Evolutionary conservation across 129 eudicot genomes (phyloP).

Genomic region (Logfia minima): DNA sequence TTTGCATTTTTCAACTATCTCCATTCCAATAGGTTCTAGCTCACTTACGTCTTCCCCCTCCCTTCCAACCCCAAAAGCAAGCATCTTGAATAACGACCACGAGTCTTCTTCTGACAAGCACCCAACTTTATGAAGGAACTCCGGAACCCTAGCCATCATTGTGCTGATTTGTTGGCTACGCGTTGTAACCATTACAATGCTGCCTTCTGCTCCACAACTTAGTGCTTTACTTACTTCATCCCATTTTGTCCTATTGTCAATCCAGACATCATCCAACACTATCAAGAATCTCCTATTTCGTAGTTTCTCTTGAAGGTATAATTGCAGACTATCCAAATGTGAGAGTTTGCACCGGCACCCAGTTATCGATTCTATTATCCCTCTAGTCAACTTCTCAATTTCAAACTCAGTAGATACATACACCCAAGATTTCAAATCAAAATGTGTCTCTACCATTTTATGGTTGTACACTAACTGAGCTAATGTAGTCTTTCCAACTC

Average conservation of each 20-base stretch:
- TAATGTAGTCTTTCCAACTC: neutral
- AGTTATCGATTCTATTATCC: neutral
- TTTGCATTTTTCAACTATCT: neutral
- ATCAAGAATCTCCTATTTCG: neutral
- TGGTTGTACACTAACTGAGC: neutral
- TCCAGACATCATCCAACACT: constrained; percentile 9
- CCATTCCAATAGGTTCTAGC: constrained; percentile 2
- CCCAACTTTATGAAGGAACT: neutral
- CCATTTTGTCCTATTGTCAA: neutral
- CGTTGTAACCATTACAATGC: neutral
- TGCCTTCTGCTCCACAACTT: constrained; percentile 4
- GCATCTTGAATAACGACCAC: neutral
- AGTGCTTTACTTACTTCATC: neutral
- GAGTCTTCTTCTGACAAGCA: constrained; percentile 3
- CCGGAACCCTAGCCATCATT: neutral
- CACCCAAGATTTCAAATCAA: neutral
- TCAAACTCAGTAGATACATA: neutral
- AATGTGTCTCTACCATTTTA: neutral
- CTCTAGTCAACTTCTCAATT: neutral
- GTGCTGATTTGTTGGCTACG: neutral
- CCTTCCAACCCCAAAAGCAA: neutral
- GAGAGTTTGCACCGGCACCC: neutral
- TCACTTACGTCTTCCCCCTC: neutral
- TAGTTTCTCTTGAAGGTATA: neutral
- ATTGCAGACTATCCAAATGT: neutral